Percentiles rank a stretch among this genome's conserved stretches.
These are phyloP conservation scores for Secale cereale DNA, from an alignment of 176 grass and related monocot species.

Conservation along the genomic window DNA sequence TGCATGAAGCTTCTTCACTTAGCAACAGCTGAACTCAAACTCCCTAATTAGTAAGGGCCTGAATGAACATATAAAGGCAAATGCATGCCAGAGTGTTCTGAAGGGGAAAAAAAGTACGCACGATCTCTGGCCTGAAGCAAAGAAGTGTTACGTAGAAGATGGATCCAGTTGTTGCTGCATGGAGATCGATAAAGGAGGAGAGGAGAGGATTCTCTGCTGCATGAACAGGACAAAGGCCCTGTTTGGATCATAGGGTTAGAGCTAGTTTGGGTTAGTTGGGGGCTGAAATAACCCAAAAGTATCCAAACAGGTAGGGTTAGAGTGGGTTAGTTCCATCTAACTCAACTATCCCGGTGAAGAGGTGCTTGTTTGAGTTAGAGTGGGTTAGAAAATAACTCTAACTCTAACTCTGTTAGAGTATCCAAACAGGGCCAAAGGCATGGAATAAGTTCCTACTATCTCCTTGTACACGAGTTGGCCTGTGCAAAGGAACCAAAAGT, in stretches of 20 bases:
- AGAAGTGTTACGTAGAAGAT: slow-evolving; percentile 24
- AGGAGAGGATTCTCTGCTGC: slow-evolving; percentile 25
- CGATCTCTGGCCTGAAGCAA: not conserved
- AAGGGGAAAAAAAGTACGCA: not conserved
- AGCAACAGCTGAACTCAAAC: not conserved
- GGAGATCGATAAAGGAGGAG: not conserved
- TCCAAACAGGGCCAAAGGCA: too few species aligned
- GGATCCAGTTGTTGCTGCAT: slow-evolving; percentile 8
- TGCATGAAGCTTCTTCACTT: not conserved
- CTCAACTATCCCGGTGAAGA: too few species aligned
- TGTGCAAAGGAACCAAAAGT: slow-evolving; percentile 25
- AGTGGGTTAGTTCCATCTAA: too few species aligned
- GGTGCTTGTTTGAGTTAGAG: too few species aligned
- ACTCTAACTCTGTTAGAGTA: too few species aligned
- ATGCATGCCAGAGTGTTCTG: not conserved
- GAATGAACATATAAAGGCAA: not conserved
- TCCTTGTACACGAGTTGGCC: slow-evolving; percentile 31
- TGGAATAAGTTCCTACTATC: slow-evolving; percentile 36
- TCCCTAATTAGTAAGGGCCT: slow-evolving; percentile 5
- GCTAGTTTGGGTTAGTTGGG: too few species aligned
- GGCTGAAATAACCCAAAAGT: too few species aligned
- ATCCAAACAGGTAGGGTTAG: too few species aligned
- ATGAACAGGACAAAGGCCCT: slow-evolving; percentile 37
- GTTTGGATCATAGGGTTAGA: too few species aligned
- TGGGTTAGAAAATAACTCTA: too few species aligned